Base-by-base conservation (phyloP, 202 grass and related monocot genomes). In the Elaeis oleifera region DNA sequence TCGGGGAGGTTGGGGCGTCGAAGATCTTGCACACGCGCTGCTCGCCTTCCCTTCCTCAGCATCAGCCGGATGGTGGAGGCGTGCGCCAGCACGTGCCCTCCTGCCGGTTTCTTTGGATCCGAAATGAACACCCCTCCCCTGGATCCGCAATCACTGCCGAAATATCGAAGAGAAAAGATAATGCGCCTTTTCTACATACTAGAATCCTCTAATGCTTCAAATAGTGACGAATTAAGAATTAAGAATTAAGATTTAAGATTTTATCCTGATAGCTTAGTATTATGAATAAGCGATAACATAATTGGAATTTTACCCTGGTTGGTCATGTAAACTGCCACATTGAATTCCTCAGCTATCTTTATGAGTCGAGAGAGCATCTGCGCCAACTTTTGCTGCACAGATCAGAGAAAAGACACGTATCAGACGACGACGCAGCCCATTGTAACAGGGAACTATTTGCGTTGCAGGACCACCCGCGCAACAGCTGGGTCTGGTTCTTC, bases 271-370 rank as follows among this genome's bases (percentile, higher is more conserved):
- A 39, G 32, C 31, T 6, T 8, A 8, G 5, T 36, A 36, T 36
- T 8, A 36, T 1, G 27, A 28, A 28, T 6, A 31, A 31, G 28
- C 13, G 11, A 13, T 44, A 44, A 13, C 36, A 44, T 13, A 56
- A 50, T 29, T 16, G 16, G 6, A 70, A 23, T 54, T 48, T 56
- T 64, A 85, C 87, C 87, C 84, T 91, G 92, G 77, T 96, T 96
- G 56, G 91, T 96, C 76, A 96, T 88, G 74, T 90, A 96, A 62
- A 88, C 91, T 61, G 87, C 87, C 68, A 96, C 87, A 76, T 96
- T 96, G 76, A 91, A 91, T 76, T 97, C 88, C 72, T 97, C 82
- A 9, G 92, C 74, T 26, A 97, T 97, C 88, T 97, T 89, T 23
- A 78, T 91, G 66, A 97, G 82, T 54, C 75, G 82, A 49, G 82